phyloP scores from a whole-genome alignment of 371 early-diverging fungal genomes.

The Nematocida ausubeli region DNA sequence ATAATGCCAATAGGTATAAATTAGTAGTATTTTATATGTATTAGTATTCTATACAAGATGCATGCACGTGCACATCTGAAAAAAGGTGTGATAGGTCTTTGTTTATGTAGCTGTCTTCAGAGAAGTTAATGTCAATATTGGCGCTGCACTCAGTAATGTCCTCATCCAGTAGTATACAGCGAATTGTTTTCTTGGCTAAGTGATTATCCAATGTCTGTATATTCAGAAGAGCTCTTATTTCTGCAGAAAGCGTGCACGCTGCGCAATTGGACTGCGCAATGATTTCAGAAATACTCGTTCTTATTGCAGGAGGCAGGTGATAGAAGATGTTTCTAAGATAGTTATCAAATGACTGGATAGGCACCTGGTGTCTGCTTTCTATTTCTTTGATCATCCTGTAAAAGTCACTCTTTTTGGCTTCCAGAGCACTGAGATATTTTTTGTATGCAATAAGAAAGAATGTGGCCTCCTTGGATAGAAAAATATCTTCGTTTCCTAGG shows the following conservation, averaged over 20 bases:
- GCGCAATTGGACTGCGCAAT: background rate
- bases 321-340: slow-evolving; percentile 5
- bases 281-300: background rate
- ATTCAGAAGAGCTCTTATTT: background rate
- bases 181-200: slow-evolving; percentile 7
- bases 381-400: background rate
- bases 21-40: too few relatives aligned
- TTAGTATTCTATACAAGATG: slow-evolving; percentile 23
- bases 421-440: background rate
- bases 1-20: too few relatives aligned
- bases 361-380: background rate
- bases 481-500: slow-evolving; percentile 9
- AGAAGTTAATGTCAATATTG: background rate
- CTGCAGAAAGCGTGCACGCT: background rate
- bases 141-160: too few relatives aligned
- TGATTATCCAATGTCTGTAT: background rate
- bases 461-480: slow-evolving; percentile 20
- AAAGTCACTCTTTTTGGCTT: background rate
- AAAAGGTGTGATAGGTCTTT: slow-evolving; percentile 22
- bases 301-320: background rate
- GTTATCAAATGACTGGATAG: background rate
- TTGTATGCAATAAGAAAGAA: background rate
- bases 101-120: background rate
- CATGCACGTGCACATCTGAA: background rate
- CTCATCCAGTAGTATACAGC: slow-evolving; percentile 1